Evolutionary conservation across 208 protist species (phyloP).

Genomic region (Tritrichomonas musculus): DNA sequence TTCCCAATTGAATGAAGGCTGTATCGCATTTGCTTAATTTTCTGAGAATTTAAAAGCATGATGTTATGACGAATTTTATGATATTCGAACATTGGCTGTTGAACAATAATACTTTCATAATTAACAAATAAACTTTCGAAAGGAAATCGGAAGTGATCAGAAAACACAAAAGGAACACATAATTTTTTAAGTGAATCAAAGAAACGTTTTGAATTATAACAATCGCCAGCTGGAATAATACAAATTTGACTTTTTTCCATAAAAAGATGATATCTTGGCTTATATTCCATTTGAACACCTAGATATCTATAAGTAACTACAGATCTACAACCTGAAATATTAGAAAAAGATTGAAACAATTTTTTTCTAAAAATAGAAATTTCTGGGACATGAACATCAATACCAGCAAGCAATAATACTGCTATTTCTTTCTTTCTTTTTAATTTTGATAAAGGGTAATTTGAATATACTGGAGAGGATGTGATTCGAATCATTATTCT

Average conservation of each 20-base stretch:
- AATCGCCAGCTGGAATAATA: neutral
- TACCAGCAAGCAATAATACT: too few relatives aligned
- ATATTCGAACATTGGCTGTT: neutral
- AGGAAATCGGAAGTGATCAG: neutral
- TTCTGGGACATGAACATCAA: too few relatives aligned
- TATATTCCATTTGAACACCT: neutral
- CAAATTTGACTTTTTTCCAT: neutral
- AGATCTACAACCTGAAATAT: too few relatives aligned
- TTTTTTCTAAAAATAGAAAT: too few relatives aligned
- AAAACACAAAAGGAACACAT: neutral
- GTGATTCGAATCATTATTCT: too few relatives aligned
- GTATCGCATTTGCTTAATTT: neutral
- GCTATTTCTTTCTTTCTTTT: too few relatives aligned
- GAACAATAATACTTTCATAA: neutral
- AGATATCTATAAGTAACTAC: too few relatives aligned
- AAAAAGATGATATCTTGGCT: neutral
- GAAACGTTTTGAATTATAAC: neutral
- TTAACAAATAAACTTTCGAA: neutral
- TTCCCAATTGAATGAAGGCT: neutral
- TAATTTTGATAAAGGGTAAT: too few relatives aligned
- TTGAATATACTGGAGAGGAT: too few relatives aligned
- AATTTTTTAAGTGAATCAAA: neutral
- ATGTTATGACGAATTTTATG: neutral
- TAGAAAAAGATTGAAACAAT: too few relatives aligned
- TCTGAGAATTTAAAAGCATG: neutral